phyloP scores from a whole-genome alignment of 257 asterid genomes.

The Nyctanthes arbortristis region DNA sequence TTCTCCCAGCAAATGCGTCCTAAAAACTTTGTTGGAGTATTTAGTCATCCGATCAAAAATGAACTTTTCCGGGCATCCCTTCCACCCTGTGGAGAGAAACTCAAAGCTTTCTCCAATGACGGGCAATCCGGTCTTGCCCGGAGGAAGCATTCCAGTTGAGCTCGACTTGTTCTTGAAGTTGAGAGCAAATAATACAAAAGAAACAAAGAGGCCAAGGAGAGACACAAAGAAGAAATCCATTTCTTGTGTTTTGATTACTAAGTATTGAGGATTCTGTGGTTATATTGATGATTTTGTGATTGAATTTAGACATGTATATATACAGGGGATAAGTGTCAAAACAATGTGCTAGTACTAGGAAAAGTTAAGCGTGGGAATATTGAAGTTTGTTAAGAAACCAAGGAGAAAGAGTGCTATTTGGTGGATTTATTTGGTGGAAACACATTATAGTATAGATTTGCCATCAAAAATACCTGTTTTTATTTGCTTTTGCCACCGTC shows the following conservation, averaged over 20 bases:
- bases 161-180: constrained; percentile 33
- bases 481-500: constrained; percentile 2
- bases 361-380: constrained; percentile 20
- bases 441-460: background rate
- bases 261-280: background rate
- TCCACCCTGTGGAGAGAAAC: constrained; percentile 50
- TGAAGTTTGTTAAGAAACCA: constrained; percentile 10
- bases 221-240: constrained; percentile 37
- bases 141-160: constrained; percentile 35
- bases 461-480: background rate
- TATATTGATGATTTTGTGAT: background rate
- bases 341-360: background rate
- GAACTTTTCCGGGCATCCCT: constrained; percentile 51
- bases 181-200: constrained; percentile 30
- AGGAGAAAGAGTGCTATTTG: background rate
- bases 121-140: constrained; percentile 62
- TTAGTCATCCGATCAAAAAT: constrained; percentile 46
- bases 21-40: constrained; percentile 45
- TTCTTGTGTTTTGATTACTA: background rate
- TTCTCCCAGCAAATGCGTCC: constrained; percentile 50
- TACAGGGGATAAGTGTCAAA: background rate
- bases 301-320: constrained; percentile 8
- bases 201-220: constrained; percentile 38
- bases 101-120: constrained; percentile 53
- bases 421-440: constrained; percentile 4